Evolutionary conservation across 1,284 basidiomycete species (phyloP), one percentile per base, ranked within the genome.

Genomic region (Volvariella surrecta): DNA sequence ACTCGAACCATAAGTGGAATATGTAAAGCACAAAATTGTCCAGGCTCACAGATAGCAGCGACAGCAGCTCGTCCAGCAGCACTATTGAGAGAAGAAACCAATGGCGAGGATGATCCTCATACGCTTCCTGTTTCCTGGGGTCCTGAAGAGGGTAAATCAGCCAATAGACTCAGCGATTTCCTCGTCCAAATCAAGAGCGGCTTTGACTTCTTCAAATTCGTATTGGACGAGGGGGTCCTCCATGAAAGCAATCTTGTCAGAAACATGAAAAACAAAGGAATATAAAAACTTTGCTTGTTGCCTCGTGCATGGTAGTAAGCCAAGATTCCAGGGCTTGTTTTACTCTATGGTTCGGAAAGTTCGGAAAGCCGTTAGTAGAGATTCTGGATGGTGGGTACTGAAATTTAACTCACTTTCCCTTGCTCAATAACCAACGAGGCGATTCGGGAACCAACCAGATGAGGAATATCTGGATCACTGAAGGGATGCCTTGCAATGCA

Each of bases 221-320:
- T 79, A 82, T 46, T 73, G 64, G 21, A 89, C 79, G 18, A 89
- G 73, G 2, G 79, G 73, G 57, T 87, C 82, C 28, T 70, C 54
- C 28, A 6, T 16, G 18, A 28, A 6, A 11, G 6, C 24, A 28
- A 11, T 11, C 6, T 11, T 28, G 24, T 28, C 24, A 28, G 24
- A 6, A 28, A 11, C 24, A 11, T 28, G 11, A 11, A 11, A 11
- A 31, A 11, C 8, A n/a, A 31, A 32, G 24, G 20, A 19, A 13
- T 2, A 15, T 11, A 11, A 28, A 28, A 11, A 28, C 6, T 64
- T 53, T 52, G 73, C 67, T 61, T 59, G 45, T 86, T 73, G 47
- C 82, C 73, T 47, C 84, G 78, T 16, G 82, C 82, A 50, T 87
- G 84, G 59, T 85, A 86, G 59, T 85, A 80, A 0, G 82, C 82